These are phyloP conservation scores for Paramecium octaurelia DNA, from an alignment of 73 alveolate species.

Conservation along the genomic window DNA sequence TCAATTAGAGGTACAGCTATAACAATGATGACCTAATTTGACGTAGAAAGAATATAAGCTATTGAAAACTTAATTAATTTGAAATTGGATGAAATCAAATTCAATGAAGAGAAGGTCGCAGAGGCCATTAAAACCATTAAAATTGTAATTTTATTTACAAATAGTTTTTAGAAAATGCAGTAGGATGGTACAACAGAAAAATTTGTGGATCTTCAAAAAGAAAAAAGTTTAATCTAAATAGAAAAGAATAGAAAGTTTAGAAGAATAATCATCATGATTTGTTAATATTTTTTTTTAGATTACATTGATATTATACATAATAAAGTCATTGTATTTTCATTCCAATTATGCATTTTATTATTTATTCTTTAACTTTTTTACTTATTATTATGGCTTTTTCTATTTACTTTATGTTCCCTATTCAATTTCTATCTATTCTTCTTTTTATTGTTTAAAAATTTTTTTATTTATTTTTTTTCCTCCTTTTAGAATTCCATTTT, in stretches of 20 bases:
- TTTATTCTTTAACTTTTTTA: background rate
- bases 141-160: background rate
- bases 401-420: background rate
- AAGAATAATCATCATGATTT: background rate
- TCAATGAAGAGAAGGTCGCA: slow-evolving; percentile 69
- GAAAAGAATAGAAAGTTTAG: background rate
- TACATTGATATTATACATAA: background rate
- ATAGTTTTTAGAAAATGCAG: slow-evolving; percentile 32
- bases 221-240: slow-evolving; percentile 39
- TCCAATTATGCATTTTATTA: background rate
- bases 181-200: slow-evolving; percentile 60
- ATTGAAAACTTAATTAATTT: slow-evolving; percentile 83
- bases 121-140: slow-evolving; percentile 38
- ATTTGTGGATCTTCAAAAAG: slow-evolving; percentile 35
- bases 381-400: background rate
- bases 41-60: slow-evolving; percentile 80
- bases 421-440: background rate
- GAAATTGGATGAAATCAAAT: slow-evolving; percentile 77
- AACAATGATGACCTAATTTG: slow-evolving; percentile 93
- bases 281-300: background rate
- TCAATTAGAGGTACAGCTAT: slow-evolving; percentile 81
- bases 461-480: slow-evolving; percentile 2
- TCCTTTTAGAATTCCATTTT: background rate
- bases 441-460: background rate
- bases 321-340: background rate